Conservation (phyloP, 306 rosid species). For the Delonix regia region DNA sequence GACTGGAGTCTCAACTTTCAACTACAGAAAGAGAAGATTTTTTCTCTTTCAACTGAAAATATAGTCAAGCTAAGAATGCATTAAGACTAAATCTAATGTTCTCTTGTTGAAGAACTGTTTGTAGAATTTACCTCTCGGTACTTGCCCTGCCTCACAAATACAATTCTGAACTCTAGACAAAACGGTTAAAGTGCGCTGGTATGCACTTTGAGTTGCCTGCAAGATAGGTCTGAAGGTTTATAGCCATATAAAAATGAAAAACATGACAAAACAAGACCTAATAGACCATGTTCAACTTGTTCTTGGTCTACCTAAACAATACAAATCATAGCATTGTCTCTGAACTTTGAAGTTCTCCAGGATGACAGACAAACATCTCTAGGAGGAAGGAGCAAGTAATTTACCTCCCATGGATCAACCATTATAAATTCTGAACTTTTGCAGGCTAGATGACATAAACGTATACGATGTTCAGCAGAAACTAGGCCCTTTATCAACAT, state of each 20-base stretch:
- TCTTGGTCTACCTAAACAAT: slow-evolving; percentile 6
- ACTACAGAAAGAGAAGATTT: background rate
- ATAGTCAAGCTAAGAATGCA: background rate
- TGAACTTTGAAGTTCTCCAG: slow-evolving; percentile 7
- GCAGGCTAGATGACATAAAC: slow-evolving; percentile 70
- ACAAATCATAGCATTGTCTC: background rate
- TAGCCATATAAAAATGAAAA: slow-evolving; percentile 22
- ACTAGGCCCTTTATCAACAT: slow-evolving; percentile 59
- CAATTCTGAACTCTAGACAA: slow-evolving; percentile 66
- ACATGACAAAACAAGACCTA: slow-evolving; percentile 20
- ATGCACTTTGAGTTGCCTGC: slow-evolving; percentile 80
- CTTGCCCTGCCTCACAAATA: slow-evolving; percentile 51
- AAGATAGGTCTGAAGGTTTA: slow-evolving; percentile 23
- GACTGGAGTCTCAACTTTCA: background rate
- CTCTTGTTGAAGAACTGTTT: slow-evolving; percentile 12
- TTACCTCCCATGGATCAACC: slow-evolving; percentile 99
- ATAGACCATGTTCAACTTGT: background rate
- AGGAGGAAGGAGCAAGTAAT: slow-evolving; percentile 7
- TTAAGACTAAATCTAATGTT: background rate
- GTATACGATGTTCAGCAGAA: slow-evolving; percentile 77
- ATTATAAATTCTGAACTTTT: slow-evolving; percentile 76
- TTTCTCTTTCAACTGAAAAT: background rate
- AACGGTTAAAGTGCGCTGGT: slow-evolving; percentile 69
- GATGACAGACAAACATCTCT: background rate
- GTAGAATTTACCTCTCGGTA: slow-evolving; percentile 61